phyloP scores from a whole-genome alignment of 2,329 filamentous ascomycete genomes.

The Plectosphaerella cucumerina region DNA sequence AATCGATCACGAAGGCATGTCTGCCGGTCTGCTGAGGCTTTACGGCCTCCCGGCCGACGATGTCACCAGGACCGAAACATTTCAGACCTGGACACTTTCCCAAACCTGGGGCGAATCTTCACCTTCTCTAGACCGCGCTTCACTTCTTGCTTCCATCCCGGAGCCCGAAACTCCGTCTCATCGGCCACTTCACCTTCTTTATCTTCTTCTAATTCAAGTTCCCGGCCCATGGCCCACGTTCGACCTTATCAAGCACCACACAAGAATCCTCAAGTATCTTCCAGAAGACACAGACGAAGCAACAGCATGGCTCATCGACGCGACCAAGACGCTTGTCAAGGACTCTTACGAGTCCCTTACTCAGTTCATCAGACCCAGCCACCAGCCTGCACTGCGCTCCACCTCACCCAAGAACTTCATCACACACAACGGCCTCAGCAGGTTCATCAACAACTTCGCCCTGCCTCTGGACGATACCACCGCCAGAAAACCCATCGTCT shows the following conservation, averaged over 20 bases:
- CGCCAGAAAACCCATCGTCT: constrained; percentile 36
- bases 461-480: constrained; percentile 18
- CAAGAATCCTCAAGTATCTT: constrained; percentile 28
- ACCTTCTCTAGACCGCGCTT: constrained; percentile 1
- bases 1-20: background rate
- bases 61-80: background rate
- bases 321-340: constrained; percentile 19
- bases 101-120: background rate
- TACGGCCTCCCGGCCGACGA: background rate
- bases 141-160: constrained; percentile 17
- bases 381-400: constrained; percentile 22
- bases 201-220: constrained; percentile 17
- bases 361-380: constrained; percentile 24
- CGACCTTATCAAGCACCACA: constrained; percentile 26
- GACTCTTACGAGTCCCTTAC: constrained; percentile 31
- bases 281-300: constrained; percentile 22
- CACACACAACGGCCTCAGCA: constrained; percentile 23
- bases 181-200: constrained; percentile 20
- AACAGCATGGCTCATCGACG: constrained; percentile 12
- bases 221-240: constrained; percentile 22
- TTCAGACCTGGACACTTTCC: background rate
- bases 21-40: background rate
- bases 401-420: constrained; percentile 20
- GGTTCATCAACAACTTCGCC: constrained; percentile 26
- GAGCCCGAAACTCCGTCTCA: constrained; percentile 12